Conservation (phyloP, 2,329 filamentous ascomycete species). For the Fusarium abutilonis region DNA sequence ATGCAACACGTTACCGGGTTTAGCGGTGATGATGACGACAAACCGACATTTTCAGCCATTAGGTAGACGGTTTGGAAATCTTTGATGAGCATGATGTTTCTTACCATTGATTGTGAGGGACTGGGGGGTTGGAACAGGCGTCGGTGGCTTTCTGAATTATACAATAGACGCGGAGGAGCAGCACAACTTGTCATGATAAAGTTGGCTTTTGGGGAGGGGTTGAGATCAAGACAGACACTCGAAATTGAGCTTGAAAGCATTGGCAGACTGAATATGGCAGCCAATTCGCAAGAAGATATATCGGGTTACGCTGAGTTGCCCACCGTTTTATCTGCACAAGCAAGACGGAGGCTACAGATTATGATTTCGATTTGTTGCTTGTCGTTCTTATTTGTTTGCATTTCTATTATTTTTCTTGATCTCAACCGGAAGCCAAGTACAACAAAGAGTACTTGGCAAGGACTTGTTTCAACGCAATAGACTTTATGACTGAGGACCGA, state of each 20-base stretch:
- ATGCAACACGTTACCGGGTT: constrained; percentile 10
- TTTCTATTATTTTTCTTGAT: constrained; percentile 30
- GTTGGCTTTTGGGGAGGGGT: constrained; percentile 16
- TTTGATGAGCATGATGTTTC: constrained; percentile 29
- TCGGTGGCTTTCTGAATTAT: constrained; percentile 35
- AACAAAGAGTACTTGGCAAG: constrained; percentile 21
- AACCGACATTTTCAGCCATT: constrained; percentile 37
- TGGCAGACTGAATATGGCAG: constrained; percentile 11
- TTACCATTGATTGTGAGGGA: constrained; percentile 20
- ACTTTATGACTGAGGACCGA: constrained; percentile 41
- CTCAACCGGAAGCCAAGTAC: constrained; percentile 20
- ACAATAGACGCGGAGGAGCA: constrained; percentile 23
- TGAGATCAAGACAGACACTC: constrained; percentile 18
- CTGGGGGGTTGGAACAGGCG: constrained; percentile 28
- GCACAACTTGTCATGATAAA: constrained; percentile 10
- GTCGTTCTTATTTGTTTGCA: constrained; percentile 21
- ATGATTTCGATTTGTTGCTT: constrained; percentile 37
- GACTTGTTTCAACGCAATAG: constrained; percentile 38
- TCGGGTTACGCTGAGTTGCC: constrained; percentile 5
- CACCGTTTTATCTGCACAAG: constrained; percentile 10
- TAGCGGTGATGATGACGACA: constrained; percentile 43
- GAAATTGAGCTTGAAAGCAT: constrained; percentile 27
- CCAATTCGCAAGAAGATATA: constrained; percentile 4
- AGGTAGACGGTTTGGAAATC: constrained; percentile 29
- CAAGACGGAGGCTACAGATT: constrained; percentile 17